Evolutionary conservation across 2,329 filamentous ascomycete genomes (phyloP), one percentile per base, ranked within the genome.

Genomic region (Monosporascus sp.): DNA sequence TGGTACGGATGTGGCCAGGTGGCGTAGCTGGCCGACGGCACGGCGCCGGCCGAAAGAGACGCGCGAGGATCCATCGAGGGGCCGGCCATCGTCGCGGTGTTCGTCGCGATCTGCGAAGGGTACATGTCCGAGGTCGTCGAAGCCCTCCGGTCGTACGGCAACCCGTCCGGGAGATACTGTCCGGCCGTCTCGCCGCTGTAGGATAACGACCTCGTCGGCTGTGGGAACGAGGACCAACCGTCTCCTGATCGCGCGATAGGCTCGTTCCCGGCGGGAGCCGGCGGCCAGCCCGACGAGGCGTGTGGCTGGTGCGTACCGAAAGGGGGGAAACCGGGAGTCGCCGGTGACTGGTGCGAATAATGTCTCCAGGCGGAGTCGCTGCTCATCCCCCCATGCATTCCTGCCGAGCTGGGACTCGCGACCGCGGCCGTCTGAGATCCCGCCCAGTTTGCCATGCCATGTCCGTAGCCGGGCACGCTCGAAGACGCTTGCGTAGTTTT

Each of bases 321-420:
- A 2, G 77, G 73, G 5, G 78, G 76, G 55, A 77, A 79, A 3
- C 74, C 75, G 0, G 77, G 71, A 3, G 75, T 76, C 36, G 81
- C 70, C 9, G 79, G 74, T 7, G 79, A 76, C 41, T 79, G 78
- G 43, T 77, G 71, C 9, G 77, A 64, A 59, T 77, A 81, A 7
- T 72, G 65, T 55, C 75, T 70, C 81, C 80, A 85, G 14, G 71
- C 69, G 9, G 70, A 44, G 11, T 44, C 38, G 38, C 38, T 57
- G 53, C 69, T 73, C 55, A 76, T 58, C 25, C 77, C 75, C 39
- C 68, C 68, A 8, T 73, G 63, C 54, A 77, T 78, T 14, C 74
- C 69, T n/a, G 63, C 57, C 18, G 72, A 62, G 55, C 63, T 68
- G 14, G 72, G 66, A 39, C 66, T 71, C 17, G 70, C 62, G 3